phyloP scores from a whole-genome alignment of 2,329 filamentous ascomycete genomes.

The Clarireedia hainanense region DNA sequence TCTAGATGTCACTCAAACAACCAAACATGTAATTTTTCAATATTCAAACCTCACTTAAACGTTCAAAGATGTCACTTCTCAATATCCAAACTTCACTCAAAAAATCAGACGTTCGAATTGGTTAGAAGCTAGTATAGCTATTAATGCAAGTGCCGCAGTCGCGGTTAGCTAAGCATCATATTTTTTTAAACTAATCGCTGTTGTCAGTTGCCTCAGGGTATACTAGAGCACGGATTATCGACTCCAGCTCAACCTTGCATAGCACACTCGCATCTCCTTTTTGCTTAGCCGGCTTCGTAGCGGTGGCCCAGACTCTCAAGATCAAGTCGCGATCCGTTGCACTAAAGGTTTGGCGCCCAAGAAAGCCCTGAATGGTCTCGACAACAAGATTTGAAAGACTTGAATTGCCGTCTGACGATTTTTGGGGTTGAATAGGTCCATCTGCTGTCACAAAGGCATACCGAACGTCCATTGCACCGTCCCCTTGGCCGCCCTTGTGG shows the following conservation, averaged over 20 bases:
- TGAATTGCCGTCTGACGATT: not conserved
- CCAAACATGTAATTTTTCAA: too few species aligned
- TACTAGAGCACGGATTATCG: not conserved
- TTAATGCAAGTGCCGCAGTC: too few species aligned
- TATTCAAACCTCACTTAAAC: too few species aligned
- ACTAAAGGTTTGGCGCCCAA: not conserved
- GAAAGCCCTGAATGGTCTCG: not conserved
- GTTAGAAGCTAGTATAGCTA: too few species aligned
- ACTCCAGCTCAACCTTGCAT: not conserved
- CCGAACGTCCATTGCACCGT: not conserved
- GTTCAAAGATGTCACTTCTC: too few species aligned
- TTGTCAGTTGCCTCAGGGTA: not conserved
- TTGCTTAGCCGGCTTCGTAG: not conserved
- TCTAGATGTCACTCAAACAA: too few species aligned
- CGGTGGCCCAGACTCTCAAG: not conserved
- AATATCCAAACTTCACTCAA: too few species aligned
- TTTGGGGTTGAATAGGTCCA: not conserved
- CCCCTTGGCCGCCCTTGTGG: too few species aligned
- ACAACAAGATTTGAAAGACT: not conserved
- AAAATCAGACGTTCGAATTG: too few species aligned
- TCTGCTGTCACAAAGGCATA: constrained; percentile 3
- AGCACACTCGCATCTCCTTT: not conserved
- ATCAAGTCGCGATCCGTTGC: not conserved
- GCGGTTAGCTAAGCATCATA: too few species aligned
- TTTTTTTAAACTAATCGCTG: too few species aligned